Base-by-base conservation (phyloP, 2,329 filamentous ascomycete species). In the Periconia macrospinosa region DNA sequence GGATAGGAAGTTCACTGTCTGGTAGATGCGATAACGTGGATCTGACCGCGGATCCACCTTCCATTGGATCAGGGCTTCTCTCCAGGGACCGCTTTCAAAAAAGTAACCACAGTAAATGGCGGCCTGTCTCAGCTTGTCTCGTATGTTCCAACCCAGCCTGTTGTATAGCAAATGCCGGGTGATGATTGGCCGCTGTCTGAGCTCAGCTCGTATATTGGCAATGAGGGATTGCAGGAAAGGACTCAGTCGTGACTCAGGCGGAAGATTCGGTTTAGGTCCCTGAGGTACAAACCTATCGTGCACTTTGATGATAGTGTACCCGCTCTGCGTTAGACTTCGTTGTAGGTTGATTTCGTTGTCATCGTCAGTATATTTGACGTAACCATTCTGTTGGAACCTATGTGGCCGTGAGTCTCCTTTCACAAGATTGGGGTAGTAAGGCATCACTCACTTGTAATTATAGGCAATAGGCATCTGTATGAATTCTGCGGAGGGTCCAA, bases 1-100 rank as follows among this genome's bases (percentile, higher is more conserved):
- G 10, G 70, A 71, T 41, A 67, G 49, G 49, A 70, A 73, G 20
- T 68, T 72, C 6, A 97, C 80, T 0, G 91, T 95, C 74, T 99
- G 94, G 72, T 96, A 97, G 50, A 86, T 79, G 33, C 92, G 87
- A 68, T 89, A 92, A 51, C 86, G 83, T 0, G 90, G 86, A 57
- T 92, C 87, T 14, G 77, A 83, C 35, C 94, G 85, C 2, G 94
- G 94, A 69, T 99, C 94, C 18, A 96, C 75, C 10, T 93, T 93
- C 71, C 92, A 94, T 45, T 83, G 86, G 58, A 97, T 85, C 50
- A 97, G 86, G 2, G 90, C 87, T 71, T 97, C 92, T 58, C 91
- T 85, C 89, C 91, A 99, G 0, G 94, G 92, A 0, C 94, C 94
- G 19, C 89, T 91, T 54, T 89, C 88, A 80, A 97, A 97, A 74